Percentiles rank a stretch among this genome's conserved stretches.
These are phyloP conservation scores for Talaromyces albobiverticillius DNA, from an alignment of 2,329 filamentous ascomycete genomes.

Conservation along the genomic window DNA sequence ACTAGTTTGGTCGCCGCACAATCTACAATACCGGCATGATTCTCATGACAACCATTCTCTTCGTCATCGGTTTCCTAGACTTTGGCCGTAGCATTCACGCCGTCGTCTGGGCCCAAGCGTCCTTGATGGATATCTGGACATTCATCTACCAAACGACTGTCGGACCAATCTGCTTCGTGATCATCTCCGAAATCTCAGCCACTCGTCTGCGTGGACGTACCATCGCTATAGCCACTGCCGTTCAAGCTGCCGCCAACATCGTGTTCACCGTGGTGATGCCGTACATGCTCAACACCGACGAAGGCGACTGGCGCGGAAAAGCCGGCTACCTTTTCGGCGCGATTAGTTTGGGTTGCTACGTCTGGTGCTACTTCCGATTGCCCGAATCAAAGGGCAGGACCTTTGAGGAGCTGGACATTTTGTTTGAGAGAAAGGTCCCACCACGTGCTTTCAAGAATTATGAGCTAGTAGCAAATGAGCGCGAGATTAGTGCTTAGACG, in stretches of 20 bases:
- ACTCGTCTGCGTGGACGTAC: slow-evolving; percentile 16
- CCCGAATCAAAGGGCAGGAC: slow-evolving; percentile 37
- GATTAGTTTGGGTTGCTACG: slow-evolving; percentile 23
- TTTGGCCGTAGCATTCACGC: slow-evolving; percentile 30
- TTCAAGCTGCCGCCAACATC: slow-evolving; percentile 14
- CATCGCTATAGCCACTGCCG: slow-evolving; percentile 15
- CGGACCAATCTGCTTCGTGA: slow-evolving; percentile 29
- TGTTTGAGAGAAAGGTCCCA: slow-evolving; percentile 38
- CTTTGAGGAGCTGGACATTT: slow-evolving; percentile 39
- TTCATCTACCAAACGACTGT: slow-evolving; percentile 39
- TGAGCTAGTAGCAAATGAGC: slow-evolving; percentile 8
- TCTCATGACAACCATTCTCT: slow-evolving; percentile 41
- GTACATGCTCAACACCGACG: slow-evolving; percentile 21
- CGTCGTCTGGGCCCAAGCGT: slow-evolving; percentile 32
- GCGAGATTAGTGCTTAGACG: neutral
- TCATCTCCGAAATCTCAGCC: slow-evolving; percentile 16
- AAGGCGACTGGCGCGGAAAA: slow-evolving; percentile 27
- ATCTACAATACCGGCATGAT: slow-evolving; percentile 41
- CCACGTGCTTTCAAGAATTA: slow-evolving; percentile 31
- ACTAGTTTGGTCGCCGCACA: slow-evolving; percentile 38
- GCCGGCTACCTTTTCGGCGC: slow-evolving; percentile 29
- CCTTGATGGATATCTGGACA: slow-evolving; percentile 33
- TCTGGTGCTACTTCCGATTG: slow-evolving; percentile 36
- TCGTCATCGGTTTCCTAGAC: slow-evolving; percentile 39
- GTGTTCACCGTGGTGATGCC: slow-evolving; percentile 15